These are phyloP conservation scores for Spinellus fusiger DNA, from an alignment of 192 early-diverging fungal genomes.

Conservation along the genomic window DNA sequence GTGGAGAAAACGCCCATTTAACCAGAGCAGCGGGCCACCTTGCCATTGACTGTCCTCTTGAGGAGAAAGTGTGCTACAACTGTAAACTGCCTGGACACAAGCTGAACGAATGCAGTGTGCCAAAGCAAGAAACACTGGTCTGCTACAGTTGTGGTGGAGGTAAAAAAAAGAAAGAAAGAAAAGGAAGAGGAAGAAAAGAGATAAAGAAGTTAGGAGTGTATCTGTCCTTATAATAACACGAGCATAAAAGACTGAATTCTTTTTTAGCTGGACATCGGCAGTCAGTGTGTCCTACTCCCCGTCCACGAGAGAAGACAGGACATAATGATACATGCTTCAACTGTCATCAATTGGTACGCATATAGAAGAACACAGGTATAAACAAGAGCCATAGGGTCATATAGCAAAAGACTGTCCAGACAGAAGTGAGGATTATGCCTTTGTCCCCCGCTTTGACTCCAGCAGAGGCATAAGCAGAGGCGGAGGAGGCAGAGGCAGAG, in stretches of 20 bases:
- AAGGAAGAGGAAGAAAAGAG: not conserved
- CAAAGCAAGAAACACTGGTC: conserved; percentile 42
- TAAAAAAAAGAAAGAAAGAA: conserved; percentile 8
- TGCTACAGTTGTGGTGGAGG: conserved; percentile 53
- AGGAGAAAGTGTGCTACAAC: conserved; percentile 52
- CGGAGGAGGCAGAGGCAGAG: not conserved
- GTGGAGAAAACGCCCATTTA: not conserved
- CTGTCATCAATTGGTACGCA: conserved; percentile 46
- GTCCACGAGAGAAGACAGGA: conserved; percentile 4
- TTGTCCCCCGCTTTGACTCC: too few relatives aligned
- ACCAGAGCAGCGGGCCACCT: conserved; percentile 40
- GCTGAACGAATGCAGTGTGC: conserved; percentile 41
- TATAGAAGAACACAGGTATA: not conserved
- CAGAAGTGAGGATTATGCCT: not conserved
- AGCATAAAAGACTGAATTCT: too few relatives aligned
- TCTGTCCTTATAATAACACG: too few relatives aligned
- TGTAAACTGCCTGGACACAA: conserved; percentile 50
- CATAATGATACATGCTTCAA: conserved; percentile 35
- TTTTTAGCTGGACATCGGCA: conserved; percentile 46
- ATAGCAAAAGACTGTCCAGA: conserved; percentile 43
- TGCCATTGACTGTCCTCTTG: conserved; percentile 42
- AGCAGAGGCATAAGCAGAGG: not conserved
- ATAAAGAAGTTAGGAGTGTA: too few relatives aligned
- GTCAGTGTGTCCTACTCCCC: conserved; percentile 42
- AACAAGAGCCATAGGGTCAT: conserved; percentile 34